These are phyloP conservation scores for Earliella scabrosa DNA, from an alignment of 1,284 basidiomycete species.

Conservation along the genomic window DNA sequence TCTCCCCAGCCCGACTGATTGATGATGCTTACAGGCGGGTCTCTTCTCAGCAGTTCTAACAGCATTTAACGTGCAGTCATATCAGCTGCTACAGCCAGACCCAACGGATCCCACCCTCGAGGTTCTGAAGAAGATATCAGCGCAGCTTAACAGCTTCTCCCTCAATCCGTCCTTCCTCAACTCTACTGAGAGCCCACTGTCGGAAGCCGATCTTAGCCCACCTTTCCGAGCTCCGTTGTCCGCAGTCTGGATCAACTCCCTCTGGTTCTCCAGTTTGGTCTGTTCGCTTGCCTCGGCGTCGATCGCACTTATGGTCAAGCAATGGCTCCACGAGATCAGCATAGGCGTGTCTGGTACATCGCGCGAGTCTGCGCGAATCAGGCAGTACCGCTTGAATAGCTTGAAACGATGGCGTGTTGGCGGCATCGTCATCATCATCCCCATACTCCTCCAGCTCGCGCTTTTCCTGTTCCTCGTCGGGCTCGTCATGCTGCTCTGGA, in stretches of 20 bases:
- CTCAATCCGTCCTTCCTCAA: neutral
- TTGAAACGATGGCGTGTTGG: neutral
- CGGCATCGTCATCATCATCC: neutral
- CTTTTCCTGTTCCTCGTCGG: constrained; percentile 22
- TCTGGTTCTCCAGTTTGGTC: constrained; percentile 5
- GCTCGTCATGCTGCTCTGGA: constrained; percentile 19
- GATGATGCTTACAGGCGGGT: constrained; percentile 2
- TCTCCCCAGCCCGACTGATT: neutral
- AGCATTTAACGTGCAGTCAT: neutral
- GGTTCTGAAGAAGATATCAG: neutral
- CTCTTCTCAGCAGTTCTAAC: constrained; percentile 11
- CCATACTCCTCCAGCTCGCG: constrained; percentile 8
- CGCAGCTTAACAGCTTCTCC: neutral
- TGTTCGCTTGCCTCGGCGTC: neutral
- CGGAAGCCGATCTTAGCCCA: neutral
- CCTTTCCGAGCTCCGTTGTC: neutral
- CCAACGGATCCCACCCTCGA: neutral
- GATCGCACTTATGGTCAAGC: constrained; percentile 5
- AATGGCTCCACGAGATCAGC: constrained; percentile 3
- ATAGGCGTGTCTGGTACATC: neutral
- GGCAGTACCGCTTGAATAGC: constrained; percentile 1
- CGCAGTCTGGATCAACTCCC: neutral
- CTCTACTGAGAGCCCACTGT: neutral
- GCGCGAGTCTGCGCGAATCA: neutral
- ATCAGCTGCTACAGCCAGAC: neutral